A percentile compares a stretch with the other conserved stretches of the same genome.
phyloP scores from a whole-genome alignment of 352 stramenopile genomes.

The Phytophthora boehmeriae region DNA sequence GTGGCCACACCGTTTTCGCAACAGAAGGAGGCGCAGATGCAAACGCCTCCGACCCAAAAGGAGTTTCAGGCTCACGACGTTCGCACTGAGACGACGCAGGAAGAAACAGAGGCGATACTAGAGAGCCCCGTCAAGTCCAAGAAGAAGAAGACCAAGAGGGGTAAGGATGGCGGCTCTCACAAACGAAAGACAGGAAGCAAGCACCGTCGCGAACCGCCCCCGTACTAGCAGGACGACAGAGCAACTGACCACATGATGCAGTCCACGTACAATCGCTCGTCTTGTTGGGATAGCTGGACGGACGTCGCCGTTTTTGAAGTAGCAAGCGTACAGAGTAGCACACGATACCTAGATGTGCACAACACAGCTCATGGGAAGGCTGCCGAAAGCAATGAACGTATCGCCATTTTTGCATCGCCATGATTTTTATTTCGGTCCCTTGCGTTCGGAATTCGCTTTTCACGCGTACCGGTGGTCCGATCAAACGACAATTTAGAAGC shows the following conservation, averaged over 20 bases:
- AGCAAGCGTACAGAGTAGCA: slow-evolving; percentile 9
- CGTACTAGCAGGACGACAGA: slow-evolving; percentile 16
- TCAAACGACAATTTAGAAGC: slow-evolving; percentile 19
- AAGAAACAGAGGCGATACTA: not conserved
- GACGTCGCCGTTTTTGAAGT: slow-evolving; percentile 19
- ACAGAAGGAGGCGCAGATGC: slow-evolving; percentile 21
- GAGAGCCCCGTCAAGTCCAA: slow-evolving; percentile 18
- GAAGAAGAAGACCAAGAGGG: slow-evolving; percentile 26
- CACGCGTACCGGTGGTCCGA: not conserved
- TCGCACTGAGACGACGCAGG: too few species aligned
- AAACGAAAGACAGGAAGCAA: slow-evolving; percentile 28
- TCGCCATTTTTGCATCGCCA: slow-evolving; percentile 26
- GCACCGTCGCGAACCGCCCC: slow-evolving; percentile 7
- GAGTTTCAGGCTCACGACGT: not conserved
- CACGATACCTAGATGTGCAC: slow-evolving; percentile 5
- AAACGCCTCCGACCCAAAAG: slow-evolving; percentile 7
- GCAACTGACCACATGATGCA: slow-evolving; percentile 2
- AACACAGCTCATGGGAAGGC: slow-evolving; percentile 34
- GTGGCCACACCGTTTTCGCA: slow-evolving; percentile 51
- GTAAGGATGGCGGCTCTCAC: slow-evolving; percentile 8
- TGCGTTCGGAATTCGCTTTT: not conserved
- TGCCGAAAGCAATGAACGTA: slow-evolving; percentile 20
- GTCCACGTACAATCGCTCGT: slow-evolving; percentile 12
- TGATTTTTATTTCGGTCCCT: not conserved
- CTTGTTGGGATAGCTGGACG: not conserved